phyloP scores from a whole-genome alignment of 306 rosid genomes.

The Quercus wislizeni region DNA sequence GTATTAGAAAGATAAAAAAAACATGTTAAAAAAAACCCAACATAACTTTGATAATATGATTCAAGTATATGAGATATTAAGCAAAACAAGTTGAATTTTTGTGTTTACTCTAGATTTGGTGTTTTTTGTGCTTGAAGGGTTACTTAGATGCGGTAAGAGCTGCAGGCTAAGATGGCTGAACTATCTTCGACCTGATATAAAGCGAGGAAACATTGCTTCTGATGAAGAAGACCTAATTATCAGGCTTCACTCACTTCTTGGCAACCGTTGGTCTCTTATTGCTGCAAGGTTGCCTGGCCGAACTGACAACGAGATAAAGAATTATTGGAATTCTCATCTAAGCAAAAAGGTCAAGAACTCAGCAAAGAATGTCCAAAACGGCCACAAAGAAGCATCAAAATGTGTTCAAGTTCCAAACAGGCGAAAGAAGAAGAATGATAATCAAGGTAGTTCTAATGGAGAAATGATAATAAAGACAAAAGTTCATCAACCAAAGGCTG shows the following conservation, averaged over 20 bases:
- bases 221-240: conserved; percentile 80
- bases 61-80: no score
- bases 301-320: conserved; percentile 83
- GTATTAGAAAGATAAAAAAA: no score
- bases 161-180: conserved; percentile 89
- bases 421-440: conserved; percentile 12
- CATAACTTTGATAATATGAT: no score
- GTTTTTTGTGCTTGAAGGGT: conserved; percentile 38
- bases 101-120: background rate
- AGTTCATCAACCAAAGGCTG: conserved; percentile 64
- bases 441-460: conserved; percentile 17
- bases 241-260: conserved; percentile 75
- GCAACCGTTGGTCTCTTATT: conserved; percentile 85
- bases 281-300: conserved; percentile 80
- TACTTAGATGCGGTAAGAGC: conserved; percentile 85
- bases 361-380: conserved; percentile 32
- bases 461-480: conserved; percentile 33
- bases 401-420: conserved; percentile 3
- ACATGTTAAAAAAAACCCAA: no score
- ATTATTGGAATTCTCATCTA: conserved; percentile 81
- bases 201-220: conserved; percentile 73
- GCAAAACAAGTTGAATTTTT: background rate
- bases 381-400: conserved; percentile 29
- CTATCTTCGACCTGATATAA: conserved; percentile 73
- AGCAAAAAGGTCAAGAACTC: conserved; percentile 39